Base-by-base conservation (phyloP, 345 rosid genomes). In the Carallia brachiata region DNA sequence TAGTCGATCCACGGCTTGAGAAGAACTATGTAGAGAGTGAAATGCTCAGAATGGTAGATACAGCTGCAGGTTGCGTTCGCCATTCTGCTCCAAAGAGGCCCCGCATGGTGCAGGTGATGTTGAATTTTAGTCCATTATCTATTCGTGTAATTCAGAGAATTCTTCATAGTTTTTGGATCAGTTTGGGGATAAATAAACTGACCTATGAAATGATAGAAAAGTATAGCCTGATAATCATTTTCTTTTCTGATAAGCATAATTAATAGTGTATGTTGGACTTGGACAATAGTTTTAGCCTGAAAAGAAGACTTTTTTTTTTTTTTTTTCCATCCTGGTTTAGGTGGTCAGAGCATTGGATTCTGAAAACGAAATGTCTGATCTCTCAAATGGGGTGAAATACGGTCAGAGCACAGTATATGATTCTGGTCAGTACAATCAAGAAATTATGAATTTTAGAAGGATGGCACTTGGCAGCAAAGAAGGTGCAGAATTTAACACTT, bases 41-140 rank as follows among this genome's bases (percentile, higher is more conserved):
- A 65, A 75, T 96, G 75, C 47, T 84, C 61, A 89, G 85, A 65
- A 96, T 96, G 99, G 75, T 89, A 7, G 97, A 92, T 82, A 87
- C 93, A 4, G 98, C 98, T 58, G 91, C 97, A 18, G 99, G 98
- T 32, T 96, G 99, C 69, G 86, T 92, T 48, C 91, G 98, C 77
- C 98, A 90, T 70, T 89, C 94, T 4, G 91, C 88, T 73, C 80
- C 91, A n/a, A 92, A 92, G 77, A 80, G 98, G 65, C 98, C 99
- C 7, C 92, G 97, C 48, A 96, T 96, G 98, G 87, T 63, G 65
- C 94, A 89, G 96, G 98, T 96, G 67, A 73, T 19, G 60, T 56
- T 56, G 50, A 44, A 44, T 32, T 9, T 7, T 4, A 7, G 31
- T 7, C 60, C 12, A 7, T 28, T 7, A 7, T 28, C 27, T 55